Conservation (phyloP, 495 filamentous ascomycete species). For the Aspergillus taichungensis region DNA sequence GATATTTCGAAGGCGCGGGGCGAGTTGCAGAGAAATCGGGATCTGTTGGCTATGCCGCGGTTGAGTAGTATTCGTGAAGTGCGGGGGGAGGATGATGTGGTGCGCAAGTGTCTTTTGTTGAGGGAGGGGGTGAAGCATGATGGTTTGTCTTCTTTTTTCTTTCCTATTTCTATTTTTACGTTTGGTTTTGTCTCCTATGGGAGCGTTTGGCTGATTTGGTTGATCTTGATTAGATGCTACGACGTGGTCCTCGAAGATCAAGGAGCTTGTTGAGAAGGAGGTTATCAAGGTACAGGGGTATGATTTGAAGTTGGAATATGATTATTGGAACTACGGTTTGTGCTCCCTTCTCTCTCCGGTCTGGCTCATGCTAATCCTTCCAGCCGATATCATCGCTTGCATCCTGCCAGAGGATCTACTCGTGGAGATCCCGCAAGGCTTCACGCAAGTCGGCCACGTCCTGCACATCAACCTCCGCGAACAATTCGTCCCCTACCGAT, state of each 20-base stretch:
- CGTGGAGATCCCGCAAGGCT: slow-evolving; percentile 73
- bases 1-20: slow-evolving; percentile 61
- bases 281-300: slow-evolving; percentile 64
- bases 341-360: slow-evolving; percentile 33
- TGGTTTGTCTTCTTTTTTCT: slow-evolving; percentile 41
- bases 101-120: slow-evolving; percentile 67
- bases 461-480: slow-evolving; percentile 87
- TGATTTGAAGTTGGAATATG: slow-evolving; percentile 67
- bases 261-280: slow-evolving; percentile 55
- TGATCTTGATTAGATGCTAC: slow-evolving; percentile 44
- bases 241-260: slow-evolving; percentile 66
- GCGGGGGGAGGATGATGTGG: slow-evolving; percentile 38
- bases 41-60: slow-evolving; percentile 53
- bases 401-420: slow-evolving; percentile 63
- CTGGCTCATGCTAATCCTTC: slow-evolving; percentile 53
- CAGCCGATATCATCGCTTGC: slow-evolving; percentile 73
- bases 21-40: slow-evolving; percentile 45
- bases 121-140: slow-evolving; percentile 56
- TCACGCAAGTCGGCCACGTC: slow-evolving; percentile 81
- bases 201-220: slow-evolving; percentile 35
- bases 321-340: slow-evolving; percentile 76
- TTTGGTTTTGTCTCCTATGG: slow-evolving; percentile 44
- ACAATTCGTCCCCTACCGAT: slow-evolving; percentile 69
- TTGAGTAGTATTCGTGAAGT: slow-evolving; percentile 47
- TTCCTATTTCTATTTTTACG: slow-evolving; percentile 22